A percentile compares a stretch with the other conserved stretches of the same genome.
Evolutionary conservation across 257 asterid species (phyloP).

Genomic region (Plectranthus barbatus): DNA sequence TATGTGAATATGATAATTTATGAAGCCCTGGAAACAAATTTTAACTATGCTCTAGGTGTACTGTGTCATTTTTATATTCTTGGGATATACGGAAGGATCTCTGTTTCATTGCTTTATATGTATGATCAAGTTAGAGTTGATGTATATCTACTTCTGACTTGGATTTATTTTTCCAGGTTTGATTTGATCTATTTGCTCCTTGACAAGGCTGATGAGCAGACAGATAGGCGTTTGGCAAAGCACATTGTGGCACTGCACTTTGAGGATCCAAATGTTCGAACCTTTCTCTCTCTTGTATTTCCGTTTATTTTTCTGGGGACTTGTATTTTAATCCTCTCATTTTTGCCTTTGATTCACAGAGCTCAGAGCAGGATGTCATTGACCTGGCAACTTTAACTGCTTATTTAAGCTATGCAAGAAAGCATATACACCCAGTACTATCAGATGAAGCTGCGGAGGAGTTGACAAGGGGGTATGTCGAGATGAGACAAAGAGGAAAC

Average conservation of each 20-base stretch:
- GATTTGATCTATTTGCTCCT: slow-evolving; percentile 93
- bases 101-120: neutral
- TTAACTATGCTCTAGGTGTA: neutral
- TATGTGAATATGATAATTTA: neutral
- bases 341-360: slow-evolving; percentile 31
- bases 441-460: slow-evolving; percentile 98
- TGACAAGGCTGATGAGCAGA: slow-evolving; percentile 95
- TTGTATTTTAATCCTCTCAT: slow-evolving; percentile 11
- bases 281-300: slow-evolving; percentile 6
- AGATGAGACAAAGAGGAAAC: slow-evolving; percentile 93
- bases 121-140: neutral
- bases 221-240: slow-evolving; percentile 93
- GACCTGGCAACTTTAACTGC: slow-evolving; percentile 85
- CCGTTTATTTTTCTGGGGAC: neutral
- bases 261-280: slow-evolving; percentile 68
- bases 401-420: slow-evolving; percentile 87
- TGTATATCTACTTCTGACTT: neutral
- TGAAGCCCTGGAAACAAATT: neutral
- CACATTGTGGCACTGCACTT: slow-evolving; percentile 95
- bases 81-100: neutral
- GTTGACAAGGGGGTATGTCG: slow-evolving; percentile 92
- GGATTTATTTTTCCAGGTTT: slow-evolving; percentile 48
- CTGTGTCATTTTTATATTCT: neutral
- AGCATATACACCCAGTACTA: slow-evolving; percentile 70
- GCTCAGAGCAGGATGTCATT: slow-evolving; percentile 45